Base-by-base conservation (phyloP, 1,139 yeast genomes). In the Candida tropicalis region DNA sequence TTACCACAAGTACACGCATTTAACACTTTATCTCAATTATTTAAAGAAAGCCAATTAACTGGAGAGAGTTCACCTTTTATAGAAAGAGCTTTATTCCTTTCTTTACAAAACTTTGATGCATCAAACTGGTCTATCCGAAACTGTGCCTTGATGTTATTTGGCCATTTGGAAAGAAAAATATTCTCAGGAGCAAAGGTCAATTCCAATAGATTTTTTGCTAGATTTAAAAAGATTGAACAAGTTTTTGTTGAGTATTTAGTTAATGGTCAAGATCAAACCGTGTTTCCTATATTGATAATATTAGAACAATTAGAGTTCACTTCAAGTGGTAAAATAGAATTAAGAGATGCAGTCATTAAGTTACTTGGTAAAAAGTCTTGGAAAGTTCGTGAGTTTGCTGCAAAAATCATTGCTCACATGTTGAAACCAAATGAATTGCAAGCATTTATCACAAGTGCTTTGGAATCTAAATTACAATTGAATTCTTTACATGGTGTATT, bases 1-100 rank as follows among this genome's bases (percentile, higher is more conserved):
- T 69, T 88, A 20, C 93, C 98, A 0, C 98, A 91, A 59, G 97
- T 91, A 0, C 96, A 91, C 63, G 97, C 97, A 0, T 82, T 88
- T 59, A 93, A 93, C 58, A 86, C 96, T 57, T 78, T 93, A 46
- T 81, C 79, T 50, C 83, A 84, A 6, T 68, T 93, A 2, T 84
- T 90, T 53, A 75, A 75, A 28, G 97, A 91, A 50, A 73, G 93
- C 0, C 38, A 76, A 24, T 66, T 93, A 27, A 68, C 89, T 0
- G 70, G 68, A 2, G 64, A 70, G 2, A 76, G 86, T n/a, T 62
- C 75, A 0, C 60, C 63, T 2, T 82, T 72, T 56, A 73, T 86
- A 8, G 83, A 82, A 45, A 63, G 66, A 11, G 84, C 87, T 0
- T 65, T 91, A 31, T 73, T 73, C 18, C 61, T 88, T 18, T 73